phyloP scores from a whole-genome alignment of 169 alveolate species.

The Cryptosporidium xiaoi region DNA sequence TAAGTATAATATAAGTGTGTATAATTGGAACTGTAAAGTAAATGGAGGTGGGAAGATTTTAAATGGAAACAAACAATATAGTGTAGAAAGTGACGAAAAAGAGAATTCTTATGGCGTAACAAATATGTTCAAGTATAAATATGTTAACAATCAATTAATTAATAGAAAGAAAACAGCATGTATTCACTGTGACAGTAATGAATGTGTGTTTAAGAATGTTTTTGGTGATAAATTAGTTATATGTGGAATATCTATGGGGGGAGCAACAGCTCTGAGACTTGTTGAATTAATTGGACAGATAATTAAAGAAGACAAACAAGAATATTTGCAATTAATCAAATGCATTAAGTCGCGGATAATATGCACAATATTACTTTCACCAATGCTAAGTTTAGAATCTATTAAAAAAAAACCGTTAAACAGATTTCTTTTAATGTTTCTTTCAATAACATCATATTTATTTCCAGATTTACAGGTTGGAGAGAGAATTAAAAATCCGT shows the following conservation, averaged over 20 bases:
- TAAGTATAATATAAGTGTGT: constrained; percentile 9
- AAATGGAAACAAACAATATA: background rate
- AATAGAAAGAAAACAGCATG: background rate
- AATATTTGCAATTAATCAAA: constrained; percentile 5
- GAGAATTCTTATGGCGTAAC: background rate
- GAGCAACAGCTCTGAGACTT: constrained; percentile 51
- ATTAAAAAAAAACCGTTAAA: constrained; percentile 36
- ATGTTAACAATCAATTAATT: background rate
- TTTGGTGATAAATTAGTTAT: constrained; percentile 44
- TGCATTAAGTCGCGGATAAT: constrained; percentile 50
- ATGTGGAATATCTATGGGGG: constrained; percentile 72
- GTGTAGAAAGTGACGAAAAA: background rate
- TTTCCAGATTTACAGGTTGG: constrained; percentile 72
- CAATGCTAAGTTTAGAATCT: constrained; percentile 51
- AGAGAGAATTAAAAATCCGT: constrained; percentile 14
- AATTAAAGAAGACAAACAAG: background rate
- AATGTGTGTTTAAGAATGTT: constrained; percentile 17
- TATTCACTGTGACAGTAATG: constrained; percentile 6
- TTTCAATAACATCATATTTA: constrained; percentile 28
- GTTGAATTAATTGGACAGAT: constrained; percentile 45
- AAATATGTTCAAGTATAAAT: constrained; percentile 6
- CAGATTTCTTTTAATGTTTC: constrained; percentile 28
- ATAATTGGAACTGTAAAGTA: constrained; percentile 26
- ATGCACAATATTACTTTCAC: constrained; percentile 43
- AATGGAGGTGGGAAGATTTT: background rate